Conservation (phyloP, 2,329 filamentous ascomycete species). For the Knufia fluminis region DNA sequence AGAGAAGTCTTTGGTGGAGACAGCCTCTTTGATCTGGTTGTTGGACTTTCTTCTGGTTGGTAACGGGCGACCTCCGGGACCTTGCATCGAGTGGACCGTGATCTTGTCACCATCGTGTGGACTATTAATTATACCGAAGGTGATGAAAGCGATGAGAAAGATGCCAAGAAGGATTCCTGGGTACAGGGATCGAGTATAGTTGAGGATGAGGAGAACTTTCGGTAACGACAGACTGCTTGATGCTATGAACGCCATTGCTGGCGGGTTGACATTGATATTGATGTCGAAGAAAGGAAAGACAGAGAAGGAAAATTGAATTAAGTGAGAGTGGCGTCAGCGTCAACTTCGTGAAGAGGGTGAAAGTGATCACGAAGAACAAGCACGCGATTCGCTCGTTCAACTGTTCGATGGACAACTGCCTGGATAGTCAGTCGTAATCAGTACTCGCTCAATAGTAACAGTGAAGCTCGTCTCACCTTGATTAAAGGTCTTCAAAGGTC, state of each 20-base stretch:
- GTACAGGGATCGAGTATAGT: conserved; percentile 40
- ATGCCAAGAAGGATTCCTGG: conserved; percentile 56
- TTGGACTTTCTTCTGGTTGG: conserved; percentile 53
- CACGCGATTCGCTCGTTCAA: background rate
- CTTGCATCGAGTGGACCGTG: conserved; percentile 32
- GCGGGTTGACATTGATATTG: background rate
- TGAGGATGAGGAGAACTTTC: conserved; percentile 18
- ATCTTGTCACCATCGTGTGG: conserved; percentile 35
- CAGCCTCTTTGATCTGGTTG: conserved; percentile 39
- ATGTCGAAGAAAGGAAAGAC: background rate
- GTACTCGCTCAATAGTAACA: background rate
- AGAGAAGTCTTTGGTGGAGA: conserved; percentile 49
- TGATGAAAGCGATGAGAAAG: conserved; percentile 54
- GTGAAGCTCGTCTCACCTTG: background rate
- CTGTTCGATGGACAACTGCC: conserved; percentile 1
- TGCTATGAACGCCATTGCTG: conserved; percentile 5
- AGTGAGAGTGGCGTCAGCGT: background rate
- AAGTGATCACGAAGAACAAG: background rate
- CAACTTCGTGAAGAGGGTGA: no score
- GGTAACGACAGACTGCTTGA: conserved; percentile 10
- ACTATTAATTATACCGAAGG: conserved; percentile 49
- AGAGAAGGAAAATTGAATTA: background rate
- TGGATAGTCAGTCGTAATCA: background rate
- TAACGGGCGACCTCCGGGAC: conserved; percentile 82
- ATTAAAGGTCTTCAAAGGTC: background rate